Percentiles rank a stretch among this genome's conserved stretches.
These are phyloP conservation scores for Hyphochytrium catenoides DNA, from an alignment of 352 stramenopile species.

Conservation along the genomic window DNA sequence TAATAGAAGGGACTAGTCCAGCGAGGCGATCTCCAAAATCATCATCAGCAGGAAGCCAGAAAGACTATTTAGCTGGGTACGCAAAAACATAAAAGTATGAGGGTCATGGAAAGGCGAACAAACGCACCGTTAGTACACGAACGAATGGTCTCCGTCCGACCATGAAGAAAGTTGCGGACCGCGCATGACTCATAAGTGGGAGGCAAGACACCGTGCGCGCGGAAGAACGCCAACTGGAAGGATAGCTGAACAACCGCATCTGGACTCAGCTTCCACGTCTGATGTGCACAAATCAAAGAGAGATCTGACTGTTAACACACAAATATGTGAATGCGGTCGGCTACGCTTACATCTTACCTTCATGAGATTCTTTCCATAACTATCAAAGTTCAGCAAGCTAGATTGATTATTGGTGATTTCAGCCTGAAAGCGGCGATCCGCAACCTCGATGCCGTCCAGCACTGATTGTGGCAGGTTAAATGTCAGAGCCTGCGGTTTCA, in stretches of 20 bases:
- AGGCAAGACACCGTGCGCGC: conserved; percentile 36
- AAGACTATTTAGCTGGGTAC: too few species aligned
- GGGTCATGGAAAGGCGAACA: too few species aligned
- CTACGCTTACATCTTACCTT: too few species aligned
- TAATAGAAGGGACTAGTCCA: conserved; percentile 38
- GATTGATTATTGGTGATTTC: conserved; percentile 37
- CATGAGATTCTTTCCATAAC: conserved; percentile 67
- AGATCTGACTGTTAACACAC: too few species aligned
- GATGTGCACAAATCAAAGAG: too few species aligned
- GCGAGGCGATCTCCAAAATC: conserved; percentile 15
- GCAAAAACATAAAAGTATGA: too few species aligned
- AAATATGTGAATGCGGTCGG: too few species aligned
- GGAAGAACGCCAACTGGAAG: conserved; percentile 64
- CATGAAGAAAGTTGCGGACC: conserved; percentile 66
- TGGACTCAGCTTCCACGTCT: conserved; percentile 62
- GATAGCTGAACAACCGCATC: conserved; percentile 73
- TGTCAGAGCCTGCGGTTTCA: conserved; percentile 24
- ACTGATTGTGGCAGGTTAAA: conserved; percentile 53
- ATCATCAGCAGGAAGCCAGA: conserved; percentile 40
- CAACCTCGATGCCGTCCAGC: conserved; percentile 37
- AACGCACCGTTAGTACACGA: conserved; percentile 39
- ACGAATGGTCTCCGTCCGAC: conserved; percentile 73
- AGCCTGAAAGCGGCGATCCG: conserved; percentile 29
- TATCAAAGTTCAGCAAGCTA: conserved; percentile 51
- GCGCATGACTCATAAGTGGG: conserved; percentile 75